Evolutionary conservation across 768 basidiomycete species (phyloP).

Genomic region (Tremella fuciformis): DNA sequence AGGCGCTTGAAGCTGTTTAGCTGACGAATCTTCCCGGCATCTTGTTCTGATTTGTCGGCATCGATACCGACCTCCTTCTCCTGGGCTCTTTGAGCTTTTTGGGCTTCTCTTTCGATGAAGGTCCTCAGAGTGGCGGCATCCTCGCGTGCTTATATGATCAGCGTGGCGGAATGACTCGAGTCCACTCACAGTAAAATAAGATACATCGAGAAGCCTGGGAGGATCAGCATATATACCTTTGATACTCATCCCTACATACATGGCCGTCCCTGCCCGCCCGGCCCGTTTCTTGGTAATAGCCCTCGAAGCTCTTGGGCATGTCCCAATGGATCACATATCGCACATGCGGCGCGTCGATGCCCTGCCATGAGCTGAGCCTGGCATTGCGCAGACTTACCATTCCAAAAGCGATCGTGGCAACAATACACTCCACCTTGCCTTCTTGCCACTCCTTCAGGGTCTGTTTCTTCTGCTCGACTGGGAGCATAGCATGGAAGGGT

Average conservation of each 20-base stretch:
- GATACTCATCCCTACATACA: too few species aligned
- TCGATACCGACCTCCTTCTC: constrained; percentile 7
- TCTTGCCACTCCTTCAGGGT: constrained; percentile 32
- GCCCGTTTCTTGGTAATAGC: constrained; percentile 52
- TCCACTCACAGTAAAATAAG: constrained; percentile 49
- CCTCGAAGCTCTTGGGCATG: constrained; percentile 51
- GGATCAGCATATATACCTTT: not conserved
- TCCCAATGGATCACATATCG: constrained; percentile 53
- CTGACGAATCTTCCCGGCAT: constrained; percentile 26
- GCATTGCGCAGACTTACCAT: constrained; percentile 40
- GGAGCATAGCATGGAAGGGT: constrained; percentile 42
- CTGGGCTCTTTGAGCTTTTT: constrained; percentile 15
- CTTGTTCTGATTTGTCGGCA: constrained; percentile 22
- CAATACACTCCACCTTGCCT: constrained; percentile 32
- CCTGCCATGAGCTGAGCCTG: constrained; percentile 25
- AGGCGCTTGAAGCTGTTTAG: constrained; percentile 48
- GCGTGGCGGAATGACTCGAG: not conserved
- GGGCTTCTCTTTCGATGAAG: constrained; percentile 35
- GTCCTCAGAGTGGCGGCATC: constrained; percentile 42
- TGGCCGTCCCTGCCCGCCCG: constrained; percentile 52
- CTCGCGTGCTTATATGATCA: constrained; percentile 43
- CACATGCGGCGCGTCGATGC: constrained; percentile 52
- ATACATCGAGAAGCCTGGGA: constrained; percentile 48
- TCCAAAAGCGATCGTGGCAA: constrained; percentile 52
- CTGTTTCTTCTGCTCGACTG: constrained; percentile 13